Base-by-base conservation (phyloP, 352 stramenopile species). In the Phytophthora pinifolia region DNA sequence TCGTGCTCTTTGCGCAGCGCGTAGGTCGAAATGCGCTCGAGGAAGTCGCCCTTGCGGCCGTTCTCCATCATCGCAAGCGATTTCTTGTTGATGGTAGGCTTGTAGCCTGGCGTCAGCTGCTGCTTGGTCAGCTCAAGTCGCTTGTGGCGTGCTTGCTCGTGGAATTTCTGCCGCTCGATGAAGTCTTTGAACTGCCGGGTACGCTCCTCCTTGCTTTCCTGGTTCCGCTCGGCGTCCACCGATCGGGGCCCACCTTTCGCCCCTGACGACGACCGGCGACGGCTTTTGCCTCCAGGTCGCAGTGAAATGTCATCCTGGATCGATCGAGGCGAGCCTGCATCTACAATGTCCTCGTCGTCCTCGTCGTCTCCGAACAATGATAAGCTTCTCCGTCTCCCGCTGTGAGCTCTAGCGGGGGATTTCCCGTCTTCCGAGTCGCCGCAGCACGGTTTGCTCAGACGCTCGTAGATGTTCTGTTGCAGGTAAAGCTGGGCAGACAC, bases 381-480 rank as follows among this genome's bases (percentile, higher is more conserved):
- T 37, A 72, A 52, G 20, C 64, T 72, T 46, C 50, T 65, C n/a
- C 64, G 55, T 43, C 44, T 66, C 3, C 52, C 60, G 12, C 43
- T 61, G 32, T 47, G 63, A 2, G 41, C 52, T 50, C 34, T 32
- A 29, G 65, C 52, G 42, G 59, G 60, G 9, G 52, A 67, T 20
- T 54, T 60, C 9, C 51, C 55, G 2, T 57, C 51, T 10, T 70
- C 62, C n/a, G 49, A 35, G 13, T 49, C 37, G 7, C 59, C 51
- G 15, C 52, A 66, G 39, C 77, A 88, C 1, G 79, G 77, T 3
- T 77, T 79, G 48, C 83, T 94, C 17, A 94, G 68, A 2, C 82
- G 80, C 38, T 92, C 80, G 65, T 88, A 92, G 46, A 94, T 92
- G 46, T 94, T 86, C 52, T 94, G 80, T 55, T 90, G 77, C 32